Evolutionary conservation across 768 basidiomycete genomes (phyloP).

Genomic region (Trametes gibbosa): DNA sequence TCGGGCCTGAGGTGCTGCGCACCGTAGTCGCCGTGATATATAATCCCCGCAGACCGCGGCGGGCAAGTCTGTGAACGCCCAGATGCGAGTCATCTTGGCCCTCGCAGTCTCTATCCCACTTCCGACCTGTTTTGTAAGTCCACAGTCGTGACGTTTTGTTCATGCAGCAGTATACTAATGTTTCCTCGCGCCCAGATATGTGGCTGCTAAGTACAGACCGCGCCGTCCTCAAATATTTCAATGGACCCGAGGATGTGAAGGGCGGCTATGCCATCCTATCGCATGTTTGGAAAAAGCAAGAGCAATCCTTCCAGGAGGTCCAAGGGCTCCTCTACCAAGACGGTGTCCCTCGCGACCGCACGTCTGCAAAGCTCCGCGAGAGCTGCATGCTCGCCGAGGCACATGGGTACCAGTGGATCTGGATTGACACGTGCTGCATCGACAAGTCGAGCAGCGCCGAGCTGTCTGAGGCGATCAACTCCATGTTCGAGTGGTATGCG

Average conservation of each 20-base stretch:
- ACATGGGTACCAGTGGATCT: constrained; percentile 17
- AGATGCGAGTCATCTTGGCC: too few species aligned
- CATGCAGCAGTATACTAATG: neutral
- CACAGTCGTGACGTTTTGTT: too few species aligned
- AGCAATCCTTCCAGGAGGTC: constrained; percentile 15
- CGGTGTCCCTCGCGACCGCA: neutral
- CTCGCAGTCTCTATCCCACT: too few species aligned
- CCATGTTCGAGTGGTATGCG: neutral
- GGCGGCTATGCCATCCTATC: constrained; percentile 18
- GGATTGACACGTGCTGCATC: constrained; percentile 1
- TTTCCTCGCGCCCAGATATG: neutral
- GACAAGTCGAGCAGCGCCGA: neutral
- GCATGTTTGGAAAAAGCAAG: constrained; percentile 12
- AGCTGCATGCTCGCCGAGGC: constrained; percentile 12
- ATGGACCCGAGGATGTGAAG: constrained; percentile 11
- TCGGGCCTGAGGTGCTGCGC: too few species aligned
- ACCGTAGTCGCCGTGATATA: too few species aligned
- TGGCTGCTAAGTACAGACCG: constrained; percentile 9
- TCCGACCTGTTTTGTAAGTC: too few species aligned
- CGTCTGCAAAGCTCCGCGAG: neutral
- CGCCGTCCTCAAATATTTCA: constrained; percentile 9
- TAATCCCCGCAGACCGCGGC: too few species aligned
- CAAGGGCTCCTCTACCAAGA: neutral
- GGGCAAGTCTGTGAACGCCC: too few species aligned
- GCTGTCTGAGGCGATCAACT: neutral